Conservation (phyloP, 352 stramenopile species). For the Globisporangium apiculatum region DNA sequence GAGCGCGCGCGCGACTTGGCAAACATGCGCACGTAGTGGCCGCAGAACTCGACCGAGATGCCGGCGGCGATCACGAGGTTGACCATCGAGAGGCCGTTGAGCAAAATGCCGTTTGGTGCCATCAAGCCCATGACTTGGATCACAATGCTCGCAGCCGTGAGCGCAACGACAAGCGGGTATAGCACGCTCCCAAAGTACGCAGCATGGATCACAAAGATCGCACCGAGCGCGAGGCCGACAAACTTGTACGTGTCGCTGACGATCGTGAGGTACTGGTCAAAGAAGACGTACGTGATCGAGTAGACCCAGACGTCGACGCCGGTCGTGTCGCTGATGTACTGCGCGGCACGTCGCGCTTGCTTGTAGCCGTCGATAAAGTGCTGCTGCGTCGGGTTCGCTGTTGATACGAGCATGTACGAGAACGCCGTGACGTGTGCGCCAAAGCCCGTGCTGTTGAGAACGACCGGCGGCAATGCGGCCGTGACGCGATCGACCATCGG, state of each 20-base stretch:
- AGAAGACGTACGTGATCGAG: slow-evolving; percentile 49
- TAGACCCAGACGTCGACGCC: slow-evolving; percentile 69
- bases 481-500: slow-evolving; percentile 17
- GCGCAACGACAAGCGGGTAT: slow-evolving; percentile 39
- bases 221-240: slow-evolving; percentile 31
- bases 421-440: slow-evolving; percentile 51
- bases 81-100: slow-evolving; percentile 82
- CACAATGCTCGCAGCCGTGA: slow-evolving; percentile 38
- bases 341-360: slow-evolving; percentile 44
- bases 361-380: slow-evolving; percentile 39
- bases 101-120: slow-evolving; percentile 43
- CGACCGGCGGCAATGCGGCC: slow-evolving; percentile 21
- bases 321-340: slow-evolving; percentile 60
- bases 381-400: slow-evolving; percentile 28
- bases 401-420: slow-evolving; percentile 59
- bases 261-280: slow-evolving; percentile 67
- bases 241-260: slow-evolving; percentile 42
- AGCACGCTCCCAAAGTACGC: slow-evolving; percentile 40
- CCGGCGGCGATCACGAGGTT: slow-evolving; percentile 70
- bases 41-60: slow-evolving; percentile 74
- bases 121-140: slow-evolving; percentile 60
- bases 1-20: slow-evolving; percentile 21
- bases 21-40: slow-evolving; percentile 69
- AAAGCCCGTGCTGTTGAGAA: slow-evolving; percentile 41
- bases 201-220: slow-evolving; percentile 43